Evolutionary conservation across 805 yeast species (phyloP), one percentile per base, ranked within the genome.

Genomic region (Candida maltosa): DNA sequence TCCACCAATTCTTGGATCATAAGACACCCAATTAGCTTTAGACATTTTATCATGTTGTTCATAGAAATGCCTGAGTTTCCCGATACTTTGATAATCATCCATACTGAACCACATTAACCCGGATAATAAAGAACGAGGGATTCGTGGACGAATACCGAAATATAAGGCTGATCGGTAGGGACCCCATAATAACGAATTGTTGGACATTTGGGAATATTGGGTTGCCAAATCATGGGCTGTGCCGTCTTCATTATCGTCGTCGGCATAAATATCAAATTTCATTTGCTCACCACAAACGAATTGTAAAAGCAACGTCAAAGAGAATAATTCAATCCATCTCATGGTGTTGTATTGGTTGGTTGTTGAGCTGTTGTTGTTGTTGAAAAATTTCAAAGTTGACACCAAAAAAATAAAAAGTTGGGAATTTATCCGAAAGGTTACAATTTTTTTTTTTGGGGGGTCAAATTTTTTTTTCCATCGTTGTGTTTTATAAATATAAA

Each of bases 61-160:
- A 49, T 88, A 85, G 35, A 74, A 70, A 56, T 88, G 96, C 47
- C 96, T 76, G 16, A 83, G 57, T 16, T 68, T 61, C 4, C 68
- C 60, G 9, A 86, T 48, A 1, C 83, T 83, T 4, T 62, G 58
- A 40, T 73, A 67, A 19, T 65, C 60, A 41, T 84, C 82, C 4
- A 76, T 72, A 50, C 80, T 80, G 62, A 78, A 86, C 97, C 97
- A 91, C 79, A 91, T 76, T 16, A 89, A 62, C 0, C 97, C 97
- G 10, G 87, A 65, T 39, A 82, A 52, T 34, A 93, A 68, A 2
- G 91, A 77, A 23, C 77, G 70, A 2, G 96, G 96, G 3, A 84
- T 49, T 31, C 91, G 67, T 3, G 97, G 96, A 30, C 89, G 70
- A 31, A 93, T 63, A 2, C 97, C 97, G 40, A 89, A 65, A 59